Conservation (phyloP, 768 basidiomycete genomes). For the Pleurotus ostreatus region DNA sequence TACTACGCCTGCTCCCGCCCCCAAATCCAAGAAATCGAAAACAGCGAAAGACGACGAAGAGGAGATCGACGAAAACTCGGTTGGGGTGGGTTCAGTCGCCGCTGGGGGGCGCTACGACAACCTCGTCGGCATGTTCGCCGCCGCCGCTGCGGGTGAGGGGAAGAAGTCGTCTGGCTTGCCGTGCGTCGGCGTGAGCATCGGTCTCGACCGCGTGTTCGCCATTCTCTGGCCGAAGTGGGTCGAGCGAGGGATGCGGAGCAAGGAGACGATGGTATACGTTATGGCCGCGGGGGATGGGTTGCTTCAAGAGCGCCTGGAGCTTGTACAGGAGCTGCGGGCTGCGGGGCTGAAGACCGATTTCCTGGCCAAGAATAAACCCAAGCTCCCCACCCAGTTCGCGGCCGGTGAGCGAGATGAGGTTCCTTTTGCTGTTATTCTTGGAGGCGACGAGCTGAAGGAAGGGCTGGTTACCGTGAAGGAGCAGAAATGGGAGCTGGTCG, state of each 20-base stretch:
- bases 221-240: constrained; percentile 86
- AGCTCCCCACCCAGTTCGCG: constrained; percentile 81
- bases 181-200: constrained; percentile 90
- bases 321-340: constrained; percentile 78
- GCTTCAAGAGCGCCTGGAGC: constrained; percentile 75
- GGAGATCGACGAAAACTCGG: constrained; percentile 87
- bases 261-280: constrained; percentile 92
- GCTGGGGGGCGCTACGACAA: constrained; percentile 96
- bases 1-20: constrained; percentile 24
- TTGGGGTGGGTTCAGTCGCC: constrained; percentile 99
- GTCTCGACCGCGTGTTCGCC: constrained; percentile 90
- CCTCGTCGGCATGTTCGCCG: constrained; percentile 89
- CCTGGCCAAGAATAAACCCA: constrained; percentile 89
- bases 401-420: constrained; percentile 89
- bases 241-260: constrained; percentile 74
- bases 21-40: constrained; percentile 33
- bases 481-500: constrained; percentile 76
- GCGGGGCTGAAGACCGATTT: constrained; percentile 95
- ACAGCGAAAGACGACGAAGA: constrained; percentile 60
- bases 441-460: constrained; percentile 75
- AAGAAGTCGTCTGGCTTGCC: constrained; percentile 68
- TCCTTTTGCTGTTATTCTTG: constrained; percentile 92
- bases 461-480: constrained; percentile 91
- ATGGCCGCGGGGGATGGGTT: constrained; percentile 89
- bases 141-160: constrained; percentile 70